Evolutionary conservation across 345 rosid species (phyloP), one percentile per base, ranked within the genome.

Genomic region (Alliaria petiolata): DNA sequence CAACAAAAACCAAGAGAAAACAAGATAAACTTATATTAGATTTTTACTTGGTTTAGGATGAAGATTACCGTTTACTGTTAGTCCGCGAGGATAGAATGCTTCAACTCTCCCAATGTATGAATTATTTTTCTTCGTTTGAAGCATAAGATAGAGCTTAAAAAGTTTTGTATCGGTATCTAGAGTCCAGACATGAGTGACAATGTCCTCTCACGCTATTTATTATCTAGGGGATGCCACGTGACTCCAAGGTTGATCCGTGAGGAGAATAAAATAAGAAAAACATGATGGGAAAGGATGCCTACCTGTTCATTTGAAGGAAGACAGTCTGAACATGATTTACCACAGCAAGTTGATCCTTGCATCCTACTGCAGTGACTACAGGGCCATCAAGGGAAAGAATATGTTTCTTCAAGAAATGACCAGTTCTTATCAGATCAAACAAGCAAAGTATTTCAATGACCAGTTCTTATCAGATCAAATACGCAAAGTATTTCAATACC

Each of bases 291-390:
- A 61, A 51, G 7, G 55, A 62, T 22, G 12, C 39, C 49, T 58
- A 89, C 96, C 93, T 91, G 99, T 79, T 89, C 95, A 80, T 80
- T 82, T 57, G 96, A 85, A 33, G 95, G 84, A 77, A 91, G 93
- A 70, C 92, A 84, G 69, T 87, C 90, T 60, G 96, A 83, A 79
- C 87, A 86, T 89, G 96, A 74, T 78, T 83, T 44, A 89, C 95
- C 60, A 95, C 83, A 12, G 90, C 96, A 74, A 91, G 91, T 71
- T 81, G 85, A 81, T 95, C 83, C 72, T 73, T 83, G 79, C 84
- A 88, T 78, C 93, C 99, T 62, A 92, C 83, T 63, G 97, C 88
- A 49, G 95, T 84, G 76, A 89, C 95, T 30, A 84, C 88, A 2
- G 91, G 96, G 20, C 99, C 99, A 45, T 86, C 86, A 78, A 95